These are phyloP conservation scores for Exophiala mesophila DNA, from an alignment of 2,329 filamentous ascomycete genomes.

Conservation along the genomic window DNA sequence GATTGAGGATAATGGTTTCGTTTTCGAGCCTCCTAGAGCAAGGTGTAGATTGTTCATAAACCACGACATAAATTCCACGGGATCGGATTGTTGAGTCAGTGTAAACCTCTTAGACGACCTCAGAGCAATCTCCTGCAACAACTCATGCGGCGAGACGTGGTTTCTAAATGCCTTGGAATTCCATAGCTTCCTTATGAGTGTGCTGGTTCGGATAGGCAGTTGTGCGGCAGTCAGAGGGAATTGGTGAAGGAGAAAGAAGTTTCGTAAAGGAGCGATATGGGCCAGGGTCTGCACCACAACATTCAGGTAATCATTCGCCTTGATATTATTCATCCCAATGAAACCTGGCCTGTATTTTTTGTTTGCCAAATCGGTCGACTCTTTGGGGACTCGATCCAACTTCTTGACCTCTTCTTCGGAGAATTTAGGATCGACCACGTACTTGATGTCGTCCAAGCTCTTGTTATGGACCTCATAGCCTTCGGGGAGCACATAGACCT, in stretches of 20 bases:
- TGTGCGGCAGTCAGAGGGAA: slow-evolving; percentile 66
- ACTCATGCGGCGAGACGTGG: slow-evolving; percentile 94
- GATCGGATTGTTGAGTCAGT: slow-evolving; percentile 84
- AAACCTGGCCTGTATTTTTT: slow-evolving; percentile 86
- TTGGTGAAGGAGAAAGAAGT: slow-evolving; percentile 85
- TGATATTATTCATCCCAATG: slow-evolving; percentile 99
- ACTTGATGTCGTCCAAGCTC: slow-evolving; percentile 96
- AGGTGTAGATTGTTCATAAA: slow-evolving; percentile 95
- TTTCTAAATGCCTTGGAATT: slow-evolving; percentile 93
- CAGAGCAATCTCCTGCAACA: slow-evolving; percentile 89
- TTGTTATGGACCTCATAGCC: slow-evolving; percentile 95
- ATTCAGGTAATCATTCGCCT: slow-evolving; percentile 98
- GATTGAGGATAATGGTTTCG: slow-evolving; percentile 77
- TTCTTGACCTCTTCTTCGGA: slow-evolving; percentile 72
- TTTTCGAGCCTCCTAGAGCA: slow-evolving; percentile 81
- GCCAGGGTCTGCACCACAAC: slow-evolving; percentile 87
- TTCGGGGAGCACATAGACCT: slow-evolving; percentile 87
- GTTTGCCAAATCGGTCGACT: slow-evolving; percentile 71
- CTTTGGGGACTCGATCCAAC: slow-evolving; percentile 60
- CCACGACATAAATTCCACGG: slow-evolving; percentile 94
- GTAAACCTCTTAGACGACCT: slow-evolving; percentile 90
- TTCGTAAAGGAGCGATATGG: slow-evolving; percentile 82
- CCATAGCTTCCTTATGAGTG: slow-evolving; percentile 94
- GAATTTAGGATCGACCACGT: slow-evolving; percentile 88
- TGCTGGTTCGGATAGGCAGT: slow-evolving; percentile 80